phyloP scores from a whole-genome alignment of 192 early-diverging fungal species.

The Backusella tarrabulga region DNA sequence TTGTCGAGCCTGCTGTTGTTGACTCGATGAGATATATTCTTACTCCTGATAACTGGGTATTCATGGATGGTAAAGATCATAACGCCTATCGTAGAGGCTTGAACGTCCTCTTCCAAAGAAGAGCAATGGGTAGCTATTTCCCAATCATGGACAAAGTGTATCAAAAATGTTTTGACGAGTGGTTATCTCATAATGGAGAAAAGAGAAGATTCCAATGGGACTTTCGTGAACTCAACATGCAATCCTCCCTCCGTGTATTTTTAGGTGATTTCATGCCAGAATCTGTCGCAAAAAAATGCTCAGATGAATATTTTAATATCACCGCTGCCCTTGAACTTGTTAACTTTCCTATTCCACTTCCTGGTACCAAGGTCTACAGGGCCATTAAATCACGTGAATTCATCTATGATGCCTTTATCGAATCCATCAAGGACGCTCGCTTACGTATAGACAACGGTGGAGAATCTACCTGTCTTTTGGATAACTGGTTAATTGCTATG shows the following conservation, averaged over 20 bases:
- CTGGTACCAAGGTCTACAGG: constrained; percentile 44
- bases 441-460: constrained; percentile 30
- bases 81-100: constrained; percentile 37
- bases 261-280: constrained; percentile 36
- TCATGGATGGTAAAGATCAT: constrained; percentile 38
- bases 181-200: constrained; percentile 31
- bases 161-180: constrained; percentile 38
- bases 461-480: constrained; percentile 31
- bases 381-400: constrained; percentile 41
- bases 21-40: constrained; percentile 42
- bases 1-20: constrained; percentile 32
- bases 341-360: constrained; percentile 44
- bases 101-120: constrained; percentile 37
- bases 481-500: constrained; percentile 38
- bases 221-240: constrained; percentile 46
- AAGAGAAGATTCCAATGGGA: constrained; percentile 29
- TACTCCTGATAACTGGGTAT: constrained; percentile 40
- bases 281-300: constrained; percentile 33
- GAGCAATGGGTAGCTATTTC: constrained; percentile 36
- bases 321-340: constrained; percentile 45
- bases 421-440: constrained; percentile 32
- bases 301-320: constrained; percentile 41
- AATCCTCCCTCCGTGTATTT: constrained; percentile 41
- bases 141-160: constrained; percentile 38
- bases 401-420: constrained; percentile 40